Evolutionary conservation across 2,329 filamentous ascomycete species (phyloP), one percentile per base, ranked within the genome.

Genomic region (Didymosphaeria variabile): DNA sequence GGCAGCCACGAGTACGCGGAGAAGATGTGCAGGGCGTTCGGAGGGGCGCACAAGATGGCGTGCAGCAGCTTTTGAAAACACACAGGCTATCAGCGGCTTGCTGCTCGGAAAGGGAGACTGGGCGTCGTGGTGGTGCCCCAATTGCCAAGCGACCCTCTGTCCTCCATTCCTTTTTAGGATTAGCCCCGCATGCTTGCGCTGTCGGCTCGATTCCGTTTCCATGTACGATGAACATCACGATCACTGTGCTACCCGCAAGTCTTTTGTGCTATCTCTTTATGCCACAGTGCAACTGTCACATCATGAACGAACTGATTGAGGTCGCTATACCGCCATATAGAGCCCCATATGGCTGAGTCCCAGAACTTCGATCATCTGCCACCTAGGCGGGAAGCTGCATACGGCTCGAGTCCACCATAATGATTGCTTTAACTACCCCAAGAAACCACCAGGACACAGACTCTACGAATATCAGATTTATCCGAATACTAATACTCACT

Each of bases 181-280:
- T 54, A 32, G 47, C 47, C 34, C 32, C n/a, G 38, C 38, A 40
- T 57, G 26, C 44, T 44, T 21, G 29, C n/a, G 42, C 40, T 44
- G 36, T 36, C 31, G 36, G 13, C 19, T 23, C 23, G 31, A 26
- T 42, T 36, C 46, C 31, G 60, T 40, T 19, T 54, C 52, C 54
- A 55, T 56, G 49, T 17, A 40, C 38, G 58, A 59, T 46, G 56
- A 40, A 61, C 53, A 59, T 55, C 67, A 57, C 56, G 58, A 40
- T 62, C 54, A 32, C 49, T 56, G 63, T 66, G 63, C 53, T 54
- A 67, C 64, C 58, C 56, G 44, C 57, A 52, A 59, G 47, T 19
- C 55, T 26, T 59, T 47, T 59, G 49, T 45, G 17, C 49, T 34
- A 38, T 51, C 46, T 36, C 17, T 21, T 40, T 23, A 44, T 45